A percentile compares a stretch with the other conserved stretches of the same genome.
Evolutionary conservation across 2,329 filamentous ascomycete species (phyloP).

Genomic region (Arthrobotrys conoides): DNA sequence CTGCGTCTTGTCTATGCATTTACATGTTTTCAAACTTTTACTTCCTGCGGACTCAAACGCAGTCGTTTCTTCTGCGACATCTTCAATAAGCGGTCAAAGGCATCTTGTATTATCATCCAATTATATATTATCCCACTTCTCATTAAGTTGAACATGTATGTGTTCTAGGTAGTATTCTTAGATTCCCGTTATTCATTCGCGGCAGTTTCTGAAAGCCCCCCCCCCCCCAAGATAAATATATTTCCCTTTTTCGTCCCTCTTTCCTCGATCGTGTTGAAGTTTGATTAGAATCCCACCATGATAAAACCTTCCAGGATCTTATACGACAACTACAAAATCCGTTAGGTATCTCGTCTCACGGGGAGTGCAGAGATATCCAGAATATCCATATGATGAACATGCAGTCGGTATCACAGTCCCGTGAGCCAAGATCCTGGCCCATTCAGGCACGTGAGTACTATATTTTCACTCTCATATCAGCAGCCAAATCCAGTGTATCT

Average conservation of each 20-base stretch:
- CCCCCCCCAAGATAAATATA: neutral
- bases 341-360: conserved; percentile 50
- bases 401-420: conserved; percentile 46
- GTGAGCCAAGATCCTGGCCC: conserved; percentile 35
- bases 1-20: neutral
- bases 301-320: neutral
- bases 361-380: conserved; percentile 53
- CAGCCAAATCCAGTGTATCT: neutral
- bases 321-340: conserved; percentile 35
- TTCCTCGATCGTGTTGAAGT: too few relatives aligned
- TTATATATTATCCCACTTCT: neutral
- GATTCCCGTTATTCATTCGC: too few relatives aligned
- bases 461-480: neutral
- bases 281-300: too few relatives aligned
- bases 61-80: neutral
- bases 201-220: neutral
- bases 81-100: neutral
- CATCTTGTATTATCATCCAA: conserved; percentile 31
- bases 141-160: neutral
- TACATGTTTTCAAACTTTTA: neutral
- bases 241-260: neutral
- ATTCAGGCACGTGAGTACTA: conserved; percentile 32
- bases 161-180: neutral
- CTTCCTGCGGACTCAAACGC: neutral
- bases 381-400: conserved; percentile 37